phyloP scores from a whole-genome alignment of 2,329 filamentous ascomycete species.

The Paecilomyces niveus region DNA sequence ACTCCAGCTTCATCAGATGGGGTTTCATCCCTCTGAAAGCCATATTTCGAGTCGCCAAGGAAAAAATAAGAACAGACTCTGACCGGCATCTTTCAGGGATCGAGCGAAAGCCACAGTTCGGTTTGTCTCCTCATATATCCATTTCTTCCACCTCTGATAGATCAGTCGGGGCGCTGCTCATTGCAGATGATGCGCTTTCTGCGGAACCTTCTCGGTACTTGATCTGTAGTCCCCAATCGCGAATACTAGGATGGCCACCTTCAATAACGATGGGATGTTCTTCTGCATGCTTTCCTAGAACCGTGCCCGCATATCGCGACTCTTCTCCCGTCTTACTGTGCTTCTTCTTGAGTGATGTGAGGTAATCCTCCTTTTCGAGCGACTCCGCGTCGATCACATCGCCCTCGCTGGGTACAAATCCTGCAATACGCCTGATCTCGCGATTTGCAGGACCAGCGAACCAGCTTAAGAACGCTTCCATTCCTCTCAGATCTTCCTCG shows the following conservation, averaged over 20 bases:
- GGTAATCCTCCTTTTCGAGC: constrained; percentile 62
- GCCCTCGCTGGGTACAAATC: constrained; percentile 54
- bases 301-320: constrained; percentile 74
- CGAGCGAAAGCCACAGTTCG: neutral
- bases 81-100: neutral
- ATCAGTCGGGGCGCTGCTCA: constrained; percentile 35
- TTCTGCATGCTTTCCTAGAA: constrained; percentile 68
- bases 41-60: neutral
- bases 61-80: neutral
- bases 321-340: constrained; percentile 86
- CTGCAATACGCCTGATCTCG: constrained; percentile 75
- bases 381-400: constrained; percentile 42
- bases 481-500: constrained; percentile 69
- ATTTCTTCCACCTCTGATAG: constrained; percentile 31
- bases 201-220: constrained; percentile 23
- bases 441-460: constrained; percentile 64
- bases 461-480: constrained; percentile 75
- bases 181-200: constrained; percentile 27
- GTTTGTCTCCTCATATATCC: constrained; percentile 22
- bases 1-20: neutral
- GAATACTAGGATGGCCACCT: constrained; percentile 63
- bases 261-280: constrained; percentile 68
- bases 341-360: constrained; percentile 79
- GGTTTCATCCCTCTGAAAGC: neutral
- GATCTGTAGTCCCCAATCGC: constrained; percentile 52